Evolutionary conservation across 2,329 filamentous ascomycete species (phyloP), one percentile per base, ranked within the genome.

Genomic region (Aspergillus sp.): DNA sequence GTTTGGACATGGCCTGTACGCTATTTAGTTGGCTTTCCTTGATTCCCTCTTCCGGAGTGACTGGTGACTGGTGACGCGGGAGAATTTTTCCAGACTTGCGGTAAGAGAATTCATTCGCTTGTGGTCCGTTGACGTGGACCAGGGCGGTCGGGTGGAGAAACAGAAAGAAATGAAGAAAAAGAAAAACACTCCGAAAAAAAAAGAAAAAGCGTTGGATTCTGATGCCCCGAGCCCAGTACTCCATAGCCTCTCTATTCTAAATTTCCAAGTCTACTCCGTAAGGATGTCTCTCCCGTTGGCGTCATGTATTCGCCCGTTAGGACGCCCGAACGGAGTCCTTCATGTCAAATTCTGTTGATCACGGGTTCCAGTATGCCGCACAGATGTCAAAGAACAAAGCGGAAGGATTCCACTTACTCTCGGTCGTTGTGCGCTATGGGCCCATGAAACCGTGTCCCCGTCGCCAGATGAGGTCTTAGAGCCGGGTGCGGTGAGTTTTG

Each of bases 1-100:
- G 36, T 6, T 36, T 36, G 14, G 32, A 11, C 3, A 1, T 36
- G 32, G 14, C 32, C 26, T 29, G 26, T 29, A 29, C 26, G 26
- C 26, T 7, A 29, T 29, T 29, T 29, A 7, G 26, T 29, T 29
- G 14, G 14, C 5, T 31, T 46, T 29, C 29, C 52, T 54, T 54
- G 52, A 54, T 31, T 26, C 26, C 26, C 31, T 29, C 26, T 29
- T 7, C 24, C 24, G 24, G 4, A 26, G 4, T 3, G 24, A 26
- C 2, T 26, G n/a, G n/a, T n/a, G n/a, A n/a, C n/a, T 26, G 6
- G 45, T 47, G 18, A 24, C 9, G 22, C 18, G 45, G 45, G 45
- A 47, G 36, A 42, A 42, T 16, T 42, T 55, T 49, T 55, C n/a
- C 42, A 49, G 46, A 55, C 26, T 55, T 31, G 53, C 53, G 53